Evolutionary conservation across 2,329 filamentous ascomycete genomes (phyloP).

Genomic region (Fusarium foetens): DNA sequence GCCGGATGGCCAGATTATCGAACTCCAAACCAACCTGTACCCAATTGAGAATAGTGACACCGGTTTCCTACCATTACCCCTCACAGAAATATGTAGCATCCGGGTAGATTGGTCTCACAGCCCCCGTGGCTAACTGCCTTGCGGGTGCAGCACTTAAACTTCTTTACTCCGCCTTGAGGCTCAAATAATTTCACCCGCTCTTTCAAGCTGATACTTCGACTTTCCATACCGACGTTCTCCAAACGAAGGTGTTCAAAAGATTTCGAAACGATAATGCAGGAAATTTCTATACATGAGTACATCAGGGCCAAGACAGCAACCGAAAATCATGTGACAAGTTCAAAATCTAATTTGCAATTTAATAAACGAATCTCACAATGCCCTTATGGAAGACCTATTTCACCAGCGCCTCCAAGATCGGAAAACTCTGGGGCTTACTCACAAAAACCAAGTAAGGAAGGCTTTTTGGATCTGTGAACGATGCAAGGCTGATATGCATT

Average conservation of each 20-base stretch:
- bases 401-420: background rate
- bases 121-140: background rate
- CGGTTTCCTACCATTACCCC: rapidly evolving
- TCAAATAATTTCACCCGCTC: too few relatives aligned
- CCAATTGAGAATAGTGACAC: background rate
- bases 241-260: too few relatives aligned
- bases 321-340: rapidly evolving
- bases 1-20: rapidly evolving
- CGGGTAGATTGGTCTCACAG: rapidly evolving
- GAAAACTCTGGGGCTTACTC: rapidly evolving
- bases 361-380: rapidly evolving
- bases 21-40: background rate
- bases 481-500: background rate
- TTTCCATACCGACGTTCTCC: too few relatives aligned
- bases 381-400: background rate
- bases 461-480: rapidly evolving
- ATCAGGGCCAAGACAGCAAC: background rate
- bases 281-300: background rate
- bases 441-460: rapidly evolving
- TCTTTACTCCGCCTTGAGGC: too few relatives aligned
- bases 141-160: background rate
- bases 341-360: background rate
- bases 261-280: background rate
- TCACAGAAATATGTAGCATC: background rate
- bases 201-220: too few relatives aligned